Conservation (phyloP, 2,329 filamentous ascomycete genomes). For the Aspergillus aculeatinus region DNA sequence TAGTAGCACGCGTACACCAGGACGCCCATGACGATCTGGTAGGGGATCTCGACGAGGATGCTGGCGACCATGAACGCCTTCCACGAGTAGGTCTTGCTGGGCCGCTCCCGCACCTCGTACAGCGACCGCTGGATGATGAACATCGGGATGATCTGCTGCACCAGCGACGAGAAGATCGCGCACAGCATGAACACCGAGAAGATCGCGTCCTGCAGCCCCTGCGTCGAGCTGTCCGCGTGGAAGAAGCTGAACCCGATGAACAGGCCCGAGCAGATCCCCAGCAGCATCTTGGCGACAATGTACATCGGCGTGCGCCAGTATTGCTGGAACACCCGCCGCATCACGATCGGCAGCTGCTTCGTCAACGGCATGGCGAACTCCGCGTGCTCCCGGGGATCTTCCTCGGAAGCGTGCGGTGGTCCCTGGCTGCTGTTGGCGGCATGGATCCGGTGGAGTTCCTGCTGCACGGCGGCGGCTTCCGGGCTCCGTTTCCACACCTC, state of each 20-base stretch:
- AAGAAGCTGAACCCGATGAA: constrained; percentile 84
- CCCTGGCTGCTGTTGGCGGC: constrained; percentile 40
- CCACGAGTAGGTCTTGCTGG: constrained; percentile 82
- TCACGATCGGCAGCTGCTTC: constrained; percentile 65
- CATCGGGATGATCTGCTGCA: constrained; percentile 65
- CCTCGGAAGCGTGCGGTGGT: constrained; percentile 34
- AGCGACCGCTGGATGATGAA: constrained; percentile 78
- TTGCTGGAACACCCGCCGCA: constrained; percentile 75
- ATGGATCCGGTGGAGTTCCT: constrained; percentile 59
- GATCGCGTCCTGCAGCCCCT: constrained; percentile 81
- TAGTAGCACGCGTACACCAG: constrained; percentile 81
- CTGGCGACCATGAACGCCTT: constrained; percentile 80
- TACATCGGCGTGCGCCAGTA: constrained; percentile 86
- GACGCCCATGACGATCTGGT: constrained; percentile 71
- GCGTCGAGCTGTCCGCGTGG: constrained; percentile 66
- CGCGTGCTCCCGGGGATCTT: constrained; percentile 58
- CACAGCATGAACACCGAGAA: constrained; percentile 80
- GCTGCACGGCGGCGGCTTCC: constrained; percentile 54
- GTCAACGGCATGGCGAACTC: constrained; percentile 76
- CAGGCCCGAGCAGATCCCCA: constrained; percentile 62
- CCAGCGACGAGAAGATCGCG: constrained; percentile 61
- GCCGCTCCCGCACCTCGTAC: constrained; percentile 82
- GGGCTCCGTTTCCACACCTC: constrained; percentile 59
- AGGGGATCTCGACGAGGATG: constrained; percentile 80
- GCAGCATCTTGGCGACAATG: constrained; percentile 74